phyloP scores from a whole-genome alignment of 768 basidiomycete genomes.

The Basidioascus undulatus region DNA sequence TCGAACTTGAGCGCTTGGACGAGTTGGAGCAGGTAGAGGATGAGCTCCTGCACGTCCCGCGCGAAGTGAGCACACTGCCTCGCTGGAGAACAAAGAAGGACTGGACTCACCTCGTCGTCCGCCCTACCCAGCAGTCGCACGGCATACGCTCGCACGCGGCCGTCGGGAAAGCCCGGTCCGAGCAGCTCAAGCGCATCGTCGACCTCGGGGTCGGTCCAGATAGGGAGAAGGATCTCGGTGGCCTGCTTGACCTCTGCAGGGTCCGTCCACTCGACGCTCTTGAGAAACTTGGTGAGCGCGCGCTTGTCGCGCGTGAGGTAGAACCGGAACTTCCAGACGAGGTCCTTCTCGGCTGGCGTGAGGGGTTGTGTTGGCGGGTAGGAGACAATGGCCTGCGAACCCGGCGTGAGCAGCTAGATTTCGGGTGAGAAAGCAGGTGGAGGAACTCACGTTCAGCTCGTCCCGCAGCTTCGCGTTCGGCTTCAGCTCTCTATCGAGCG shows the following conservation, averaged over 20 bases:
- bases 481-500: constrained; percentile 83
- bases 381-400: constrained; percentile 50
- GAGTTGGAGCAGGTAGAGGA: constrained; percentile 77
- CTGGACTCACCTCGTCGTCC: constrained; percentile 59
- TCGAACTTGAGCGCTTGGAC: constrained; percentile 97
- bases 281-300: constrained; percentile 89
- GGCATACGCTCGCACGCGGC: constrained; percentile 71
- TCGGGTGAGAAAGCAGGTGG: neutral
- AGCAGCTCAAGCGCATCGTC: constrained; percentile 89
- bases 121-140: constrained; percentile 73
- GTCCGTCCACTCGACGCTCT: constrained; percentile 93
- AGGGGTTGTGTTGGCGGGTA: constrained; percentile 74
- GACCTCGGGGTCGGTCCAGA: constrained; percentile 92
- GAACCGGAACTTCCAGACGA: constrained; percentile 98
- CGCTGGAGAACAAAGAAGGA: neutral
- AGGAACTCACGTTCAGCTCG: constrained; percentile 50
- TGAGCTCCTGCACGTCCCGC: constrained; percentile 40
- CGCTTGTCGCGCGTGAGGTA: constrained; percentile 78
- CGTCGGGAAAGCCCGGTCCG: constrained; percentile 47
- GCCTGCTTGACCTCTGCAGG: constrained; percentile 91
- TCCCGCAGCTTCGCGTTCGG: constrained; percentile 91
- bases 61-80: neutral
- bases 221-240: constrained; percentile 76
- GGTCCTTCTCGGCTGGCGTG: constrained; percentile 76
- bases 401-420: no score